Evolutionary conservation across 2,329 filamentous ascomycete species (phyloP).

Genomic region (Trichoderma sp.): DNA sequence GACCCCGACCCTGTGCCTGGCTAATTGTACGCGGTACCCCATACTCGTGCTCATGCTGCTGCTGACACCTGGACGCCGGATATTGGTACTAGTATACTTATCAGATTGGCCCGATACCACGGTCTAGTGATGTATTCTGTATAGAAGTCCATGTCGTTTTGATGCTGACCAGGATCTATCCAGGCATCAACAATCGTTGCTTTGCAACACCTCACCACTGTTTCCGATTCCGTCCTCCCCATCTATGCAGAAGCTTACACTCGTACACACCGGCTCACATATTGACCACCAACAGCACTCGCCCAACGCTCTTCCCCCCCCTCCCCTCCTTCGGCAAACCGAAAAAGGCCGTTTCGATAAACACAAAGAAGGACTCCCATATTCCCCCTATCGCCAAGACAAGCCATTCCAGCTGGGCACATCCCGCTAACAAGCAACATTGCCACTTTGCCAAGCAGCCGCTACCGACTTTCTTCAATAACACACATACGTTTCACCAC

Average conservation of each 20-base stretch:
- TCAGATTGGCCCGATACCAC: background rate
- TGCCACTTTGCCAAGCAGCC: slow-evolving; percentile 10
- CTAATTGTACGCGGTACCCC: background rate
- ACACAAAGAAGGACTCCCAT: background rate
- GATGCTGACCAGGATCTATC: background rate
- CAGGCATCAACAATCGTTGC: background rate
- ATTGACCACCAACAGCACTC: no score
- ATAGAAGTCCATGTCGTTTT: background rate
- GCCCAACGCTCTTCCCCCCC: no score
- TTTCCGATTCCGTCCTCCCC: no score
- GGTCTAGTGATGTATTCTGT: no score
- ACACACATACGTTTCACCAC: background rate
- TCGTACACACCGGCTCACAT: background rate
- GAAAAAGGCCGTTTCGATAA: background rate
- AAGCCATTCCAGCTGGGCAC: background rate
- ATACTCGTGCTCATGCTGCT: background rate
- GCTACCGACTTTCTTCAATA: background rate
- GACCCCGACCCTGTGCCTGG: background rate
- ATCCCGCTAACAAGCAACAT: background rate
- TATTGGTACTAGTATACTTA: no score
- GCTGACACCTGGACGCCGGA: background rate
- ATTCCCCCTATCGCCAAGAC: slow-evolving; percentile 8
- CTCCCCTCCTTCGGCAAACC: background rate
- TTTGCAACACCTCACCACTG: background rate
- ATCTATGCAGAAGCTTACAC: background rate